phyloP scores from a whole-genome alignment of 805 yeast species.

The Danielia oregonensis region DNA sequence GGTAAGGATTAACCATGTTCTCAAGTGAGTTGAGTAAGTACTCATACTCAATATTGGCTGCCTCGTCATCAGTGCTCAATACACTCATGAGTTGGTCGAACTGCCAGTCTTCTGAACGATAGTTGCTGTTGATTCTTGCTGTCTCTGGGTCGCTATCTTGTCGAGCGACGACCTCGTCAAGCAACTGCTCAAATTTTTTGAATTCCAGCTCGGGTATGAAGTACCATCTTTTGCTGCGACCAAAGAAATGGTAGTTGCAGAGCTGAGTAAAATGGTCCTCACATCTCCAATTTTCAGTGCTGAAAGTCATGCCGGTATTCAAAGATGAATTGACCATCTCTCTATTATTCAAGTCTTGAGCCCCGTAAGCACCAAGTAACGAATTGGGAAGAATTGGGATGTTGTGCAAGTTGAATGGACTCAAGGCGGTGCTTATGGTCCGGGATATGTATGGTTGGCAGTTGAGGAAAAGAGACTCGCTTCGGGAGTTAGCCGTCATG shows the following conservation, averaged over 20 bases:
- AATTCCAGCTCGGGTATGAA: slow-evolving; percentile 56
- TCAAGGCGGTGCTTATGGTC: slow-evolving; percentile 10
- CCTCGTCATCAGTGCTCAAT: slow-evolving; percentile 14
- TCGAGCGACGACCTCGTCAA: slow-evolving; percentile 18
- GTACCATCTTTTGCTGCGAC: slow-evolving; percentile 57
- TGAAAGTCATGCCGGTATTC: slow-evolving; percentile 50
- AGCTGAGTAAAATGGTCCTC: slow-evolving; percentile 60
- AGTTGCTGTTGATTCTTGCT: slow-evolving; percentile 17
- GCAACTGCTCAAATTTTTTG: slow-evolving; percentile 46
- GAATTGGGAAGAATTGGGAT: slow-evolving; percentile 49
- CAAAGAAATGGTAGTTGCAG: slow-evolving; percentile 52
- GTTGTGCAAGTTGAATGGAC: slow-evolving; percentile 60
- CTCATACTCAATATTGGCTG: slow-evolving; percentile 20
- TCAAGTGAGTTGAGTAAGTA: slow-evolving; percentile 29
- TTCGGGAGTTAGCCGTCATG: background rate
- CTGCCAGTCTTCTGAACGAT: slow-evolving; percentile 17
- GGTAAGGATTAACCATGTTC: slow-evolving; percentile 25
- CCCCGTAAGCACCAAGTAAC: slow-evolving; percentile 40
- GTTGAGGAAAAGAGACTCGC: slow-evolving; percentile 17
- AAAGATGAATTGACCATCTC: slow-evolving; percentile 43
- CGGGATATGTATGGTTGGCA: slow-evolving; percentile 2
- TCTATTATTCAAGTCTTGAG: slow-evolving; percentile 39
- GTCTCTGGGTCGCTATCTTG: slow-evolving; percentile 5
- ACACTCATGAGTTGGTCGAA: slow-evolving; percentile 15
- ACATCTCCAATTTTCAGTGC: slow-evolving; percentile 53